phyloP scores from a whole-genome alignment of 306 rosid species.

The Quercus rubra region DNA sequence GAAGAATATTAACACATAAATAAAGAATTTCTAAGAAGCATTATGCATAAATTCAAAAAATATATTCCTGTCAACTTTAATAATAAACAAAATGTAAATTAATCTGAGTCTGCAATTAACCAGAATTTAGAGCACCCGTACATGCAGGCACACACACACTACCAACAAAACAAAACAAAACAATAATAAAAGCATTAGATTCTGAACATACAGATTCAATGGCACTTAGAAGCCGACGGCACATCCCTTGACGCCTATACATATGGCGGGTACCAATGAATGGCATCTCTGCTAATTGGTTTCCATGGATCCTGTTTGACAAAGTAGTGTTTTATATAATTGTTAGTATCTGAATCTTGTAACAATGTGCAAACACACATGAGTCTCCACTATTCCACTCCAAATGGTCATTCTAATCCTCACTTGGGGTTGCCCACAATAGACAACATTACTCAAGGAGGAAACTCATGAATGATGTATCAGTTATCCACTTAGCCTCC shows the following conservation, averaged over 20 bases:
- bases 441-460: neutral
- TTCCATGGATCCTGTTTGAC: constrained; percentile 77
- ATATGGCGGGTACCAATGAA: constrained; percentile 88
- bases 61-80: neutral
- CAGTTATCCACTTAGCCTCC: neutral
- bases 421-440: neutral
- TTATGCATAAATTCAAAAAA: neutral
- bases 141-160: neutral
- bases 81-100: neutral
- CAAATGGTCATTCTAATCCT: neutral
- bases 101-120: neutral
- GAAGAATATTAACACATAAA: neutral
- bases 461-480: neutral
- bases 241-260: constrained; percentile 96
- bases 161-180: neutral
- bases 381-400: neutral
- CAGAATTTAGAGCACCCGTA: neutral
- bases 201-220: constrained; percentile 65
- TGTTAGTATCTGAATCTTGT: constrained; percentile 15
- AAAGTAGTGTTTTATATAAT: constrained; percentile 18
- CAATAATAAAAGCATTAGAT: constrained; percentile 10
- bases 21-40: neutral
- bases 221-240: constrained; percentile 77
- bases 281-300: constrained; percentile 92
- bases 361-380: neutral